Percentiles rank a stretch among this genome's conserved stretches.
These are phyloP conservation scores for Neckera pumila DNA, from an alignment of 225 moss, liverwort and hornwort species.

Conservation along the genomic window DNA sequence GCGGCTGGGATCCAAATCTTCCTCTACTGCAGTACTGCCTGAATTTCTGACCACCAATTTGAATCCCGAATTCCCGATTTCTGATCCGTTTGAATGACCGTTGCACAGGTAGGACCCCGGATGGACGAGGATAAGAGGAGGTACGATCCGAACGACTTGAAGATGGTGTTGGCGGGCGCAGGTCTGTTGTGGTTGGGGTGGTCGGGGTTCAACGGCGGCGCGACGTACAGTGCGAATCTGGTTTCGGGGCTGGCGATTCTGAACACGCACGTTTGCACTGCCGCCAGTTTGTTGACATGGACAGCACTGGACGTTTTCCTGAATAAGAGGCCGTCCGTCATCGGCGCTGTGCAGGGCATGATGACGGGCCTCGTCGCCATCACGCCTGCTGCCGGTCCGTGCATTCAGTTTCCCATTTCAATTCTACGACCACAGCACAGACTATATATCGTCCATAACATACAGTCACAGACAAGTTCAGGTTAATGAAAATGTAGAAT, in stretches of 20 bases:
- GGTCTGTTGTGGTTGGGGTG: conserved; percentile 49
- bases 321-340: neutral
- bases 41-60: neutral
- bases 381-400: neutral
- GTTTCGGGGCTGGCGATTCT: conserved; percentile 20
- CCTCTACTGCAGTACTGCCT: neutral
- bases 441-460: neutral
- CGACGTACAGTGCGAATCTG: conserved; percentile 24
- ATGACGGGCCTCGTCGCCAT: neutral
- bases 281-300: neutral
- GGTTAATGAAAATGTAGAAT: neutral
- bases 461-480: too few species aligned
- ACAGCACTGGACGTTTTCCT: neutral
- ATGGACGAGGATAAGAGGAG: neutral
- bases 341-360: neutral
- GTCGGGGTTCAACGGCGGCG: conserved; percentile 47
- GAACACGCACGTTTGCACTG: conserved; percentile 34
- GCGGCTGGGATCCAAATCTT: neutral
- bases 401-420: neutral
- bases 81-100: neutral
- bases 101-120: conserved; percentile 10
- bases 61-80: neutral
- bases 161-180: conserved; percentile 21
- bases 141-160: neutral
- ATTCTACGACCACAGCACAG: neutral